Evolutionary conservation across 2,329 filamentous ascomycete genomes (phyloP).

Genomic region (Xylariaceae sp.): DNA sequence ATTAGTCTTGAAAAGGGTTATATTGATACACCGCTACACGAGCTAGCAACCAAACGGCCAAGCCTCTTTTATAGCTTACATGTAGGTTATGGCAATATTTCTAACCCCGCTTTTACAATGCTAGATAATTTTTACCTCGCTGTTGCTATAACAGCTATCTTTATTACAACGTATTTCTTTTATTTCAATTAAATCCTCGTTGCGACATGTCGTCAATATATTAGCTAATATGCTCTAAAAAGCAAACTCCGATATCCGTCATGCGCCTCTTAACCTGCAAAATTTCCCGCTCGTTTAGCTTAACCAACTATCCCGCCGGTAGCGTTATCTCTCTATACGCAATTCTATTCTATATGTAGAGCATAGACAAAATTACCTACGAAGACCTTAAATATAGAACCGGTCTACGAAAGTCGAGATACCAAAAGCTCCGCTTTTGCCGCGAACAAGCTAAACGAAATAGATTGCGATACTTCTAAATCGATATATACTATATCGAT

Average conservation of each 20-base stretch:
- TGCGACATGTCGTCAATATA: not conserved
- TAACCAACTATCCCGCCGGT: not conserved
- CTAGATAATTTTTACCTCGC: not conserved
- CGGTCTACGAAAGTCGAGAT: not conserved
- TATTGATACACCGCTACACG: not conserved
- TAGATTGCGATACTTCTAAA: not conserved
- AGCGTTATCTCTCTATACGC: not conserved
- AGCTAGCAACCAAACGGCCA: not conserved
- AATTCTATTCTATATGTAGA: not conserved
- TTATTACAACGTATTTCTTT: too few relatives aligned
- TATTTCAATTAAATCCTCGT: not conserved
- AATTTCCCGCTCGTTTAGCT: not conserved
- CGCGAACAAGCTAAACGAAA: not conserved
- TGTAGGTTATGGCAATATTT: not conserved
- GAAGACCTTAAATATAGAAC: not conserved
- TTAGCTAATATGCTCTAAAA: not conserved
- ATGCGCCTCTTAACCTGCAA: not conserved
- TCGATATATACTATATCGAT: constrained; percentile 1
- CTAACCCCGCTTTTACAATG: not conserved
- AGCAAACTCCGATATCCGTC: not conserved
- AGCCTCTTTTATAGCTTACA: not conserved
- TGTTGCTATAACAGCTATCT: not conserved
- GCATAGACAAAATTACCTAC: not conserved
- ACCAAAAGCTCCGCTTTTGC: constrained; percentile 6
- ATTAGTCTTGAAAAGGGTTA: not conserved